Percentiles rank a stretch among this genome's conserved stretches.
Conservation (phyloP, 768 basidiomycete species). For the Coprinellus aureogranulatus region DNA sequence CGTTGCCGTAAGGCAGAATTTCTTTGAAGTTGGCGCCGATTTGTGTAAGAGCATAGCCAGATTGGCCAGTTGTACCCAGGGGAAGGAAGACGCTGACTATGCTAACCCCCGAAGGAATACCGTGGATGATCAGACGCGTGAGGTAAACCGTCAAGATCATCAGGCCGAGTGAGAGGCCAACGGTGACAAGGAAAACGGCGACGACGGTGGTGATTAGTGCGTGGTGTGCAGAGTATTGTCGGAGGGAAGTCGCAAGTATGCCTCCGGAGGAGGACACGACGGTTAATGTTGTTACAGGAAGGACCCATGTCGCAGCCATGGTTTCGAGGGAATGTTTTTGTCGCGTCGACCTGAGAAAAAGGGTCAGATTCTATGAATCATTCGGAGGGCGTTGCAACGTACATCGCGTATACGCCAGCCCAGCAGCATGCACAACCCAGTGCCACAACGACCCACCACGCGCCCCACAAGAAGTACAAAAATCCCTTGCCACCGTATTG, state of each 20-base stretch:
- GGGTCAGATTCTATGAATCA: background rate
- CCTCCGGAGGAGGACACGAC: constrained; percentile 71
- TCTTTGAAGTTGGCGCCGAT: constrained; percentile 48
- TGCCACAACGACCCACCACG: constrained; percentile 68
- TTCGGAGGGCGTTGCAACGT: constrained; percentile 19
- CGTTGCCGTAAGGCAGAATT: constrained; percentile 30
- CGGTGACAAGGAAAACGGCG: constrained; percentile 51
- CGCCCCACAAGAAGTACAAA: constrained; percentile 54
- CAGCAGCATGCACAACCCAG: constrained; percentile 59
- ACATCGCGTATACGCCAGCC: constrained; percentile 68
- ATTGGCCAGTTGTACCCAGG: constrained; percentile 70
- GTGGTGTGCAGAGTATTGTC: constrained; percentile 39
- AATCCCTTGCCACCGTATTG: constrained; percentile 51
- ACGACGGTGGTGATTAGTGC: constrained; percentile 56
- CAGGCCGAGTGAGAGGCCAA: constrained; percentile 57
- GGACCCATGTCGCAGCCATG: constrained; percentile 68
- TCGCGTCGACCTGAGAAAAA: constrained; percentile 44
- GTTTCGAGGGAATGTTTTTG: constrained; percentile 53
- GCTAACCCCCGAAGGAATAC: constrained; percentile 44
- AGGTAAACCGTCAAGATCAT: constrained; percentile 70
- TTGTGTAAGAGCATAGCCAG: constrained; percentile 54
- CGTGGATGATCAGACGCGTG: constrained; percentile 54
- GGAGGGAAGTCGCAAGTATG: constrained; percentile 50
- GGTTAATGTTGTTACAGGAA: constrained; percentile 71
- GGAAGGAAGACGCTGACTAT: constrained; percentile 70